Evolutionary conservation across 2,329 filamentous ascomycete species (phyloP).

Genomic region (Rhynchosporium graminicola): DNA sequence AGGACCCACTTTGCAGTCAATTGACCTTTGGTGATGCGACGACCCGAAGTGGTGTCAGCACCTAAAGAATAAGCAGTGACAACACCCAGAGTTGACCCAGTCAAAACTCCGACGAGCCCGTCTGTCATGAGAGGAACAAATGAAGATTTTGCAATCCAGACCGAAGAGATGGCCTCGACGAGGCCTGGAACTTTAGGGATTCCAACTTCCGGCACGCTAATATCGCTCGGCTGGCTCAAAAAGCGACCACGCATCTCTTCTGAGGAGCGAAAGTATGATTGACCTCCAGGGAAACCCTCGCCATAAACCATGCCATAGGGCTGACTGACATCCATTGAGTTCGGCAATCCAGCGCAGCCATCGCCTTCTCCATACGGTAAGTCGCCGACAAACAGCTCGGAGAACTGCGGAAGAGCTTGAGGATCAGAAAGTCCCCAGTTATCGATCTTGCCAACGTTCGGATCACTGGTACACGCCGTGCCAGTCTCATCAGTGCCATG

Average conservation of each 20-base stretch:
- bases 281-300: slow-evolving; percentile 82
- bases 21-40: slow-evolving; percentile 70
- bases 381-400: slow-evolving; percentile 73
- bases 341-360: slow-evolving; percentile 76
- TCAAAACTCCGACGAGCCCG: slow-evolving; percentile 78
- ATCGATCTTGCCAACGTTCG: slow-evolving; percentile 72
- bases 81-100: slow-evolving; percentile 80
- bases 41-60: slow-evolving; percentile 53
- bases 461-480: slow-evolving; percentile 79
- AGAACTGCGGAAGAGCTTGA: slow-evolving; percentile 73
- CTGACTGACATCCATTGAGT: slow-evolving; percentile 89
- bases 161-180: slow-evolving; percentile 70
- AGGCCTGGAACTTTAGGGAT: slow-evolving; percentile 75
- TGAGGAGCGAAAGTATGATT: slow-evolving; percentile 72
- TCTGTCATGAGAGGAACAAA: slow-evolving; percentile 71
- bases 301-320: slow-evolving; percentile 81
- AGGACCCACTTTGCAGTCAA: slow-evolving; percentile 87
- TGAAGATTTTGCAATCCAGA: slow-evolving; percentile 88
- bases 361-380: slow-evolving; percentile 76
- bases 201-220: slow-evolving; percentile 65
- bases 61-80: slow-evolving; percentile 81
- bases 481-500: slow-evolving; percentile 82
- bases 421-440: slow-evolving; percentile 80
- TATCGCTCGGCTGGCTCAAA: slow-evolving; percentile 60
- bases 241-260: slow-evolving; percentile 78